Percentiles rank a stretch among this genome's conserved stretches.
Conservation (phyloP, 148 eudicot genomes). For the Chenopodium quinoa region DNA sequence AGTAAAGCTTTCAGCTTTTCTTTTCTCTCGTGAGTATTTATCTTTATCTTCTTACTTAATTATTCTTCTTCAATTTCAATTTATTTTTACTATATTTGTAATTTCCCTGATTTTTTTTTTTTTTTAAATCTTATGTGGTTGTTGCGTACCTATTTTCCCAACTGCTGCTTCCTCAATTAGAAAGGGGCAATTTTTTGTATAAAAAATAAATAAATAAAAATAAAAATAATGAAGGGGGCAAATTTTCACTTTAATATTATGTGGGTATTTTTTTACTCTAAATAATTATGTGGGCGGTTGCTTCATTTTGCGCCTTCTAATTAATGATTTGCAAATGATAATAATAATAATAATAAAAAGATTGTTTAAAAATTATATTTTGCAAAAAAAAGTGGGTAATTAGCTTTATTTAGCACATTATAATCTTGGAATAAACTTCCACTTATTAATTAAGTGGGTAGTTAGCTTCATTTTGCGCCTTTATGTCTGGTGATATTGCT, state of each 20-base stretch:
- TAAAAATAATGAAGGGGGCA: too few species aligned
- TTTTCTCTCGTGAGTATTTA: constrained; percentile 13
- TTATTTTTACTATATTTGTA: not conserved
- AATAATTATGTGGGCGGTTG: not conserved
- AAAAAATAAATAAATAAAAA: too few species aligned
- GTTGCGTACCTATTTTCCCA: constrained; percentile 1
- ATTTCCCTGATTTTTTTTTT: not conserved
- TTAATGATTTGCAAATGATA: too few species aligned
- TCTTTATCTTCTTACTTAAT: not conserved
- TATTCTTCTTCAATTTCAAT: not conserved
- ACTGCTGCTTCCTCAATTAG: not conserved
- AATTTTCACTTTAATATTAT: not conserved
- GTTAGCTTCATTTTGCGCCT: not conserved
- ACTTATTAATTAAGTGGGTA: constrained; percentile 1
- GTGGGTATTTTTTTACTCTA: not conserved
- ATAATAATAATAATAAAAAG: too few species aligned
- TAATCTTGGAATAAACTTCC: too few species aligned
- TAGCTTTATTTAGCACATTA: not conserved
- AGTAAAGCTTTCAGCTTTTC: constrained; percentile 15
- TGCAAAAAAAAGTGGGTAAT: not conserved
- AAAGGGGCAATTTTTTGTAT: not conserved
- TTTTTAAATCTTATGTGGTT: not conserved
- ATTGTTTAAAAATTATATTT: too few species aligned
- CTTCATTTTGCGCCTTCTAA: not conserved
- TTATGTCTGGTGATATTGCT: not conserved